These are phyloP conservation scores for Irpex lacteus DNA, from an alignment of 1,284 basidiomycete species.

Conservation along the genomic window DNA sequence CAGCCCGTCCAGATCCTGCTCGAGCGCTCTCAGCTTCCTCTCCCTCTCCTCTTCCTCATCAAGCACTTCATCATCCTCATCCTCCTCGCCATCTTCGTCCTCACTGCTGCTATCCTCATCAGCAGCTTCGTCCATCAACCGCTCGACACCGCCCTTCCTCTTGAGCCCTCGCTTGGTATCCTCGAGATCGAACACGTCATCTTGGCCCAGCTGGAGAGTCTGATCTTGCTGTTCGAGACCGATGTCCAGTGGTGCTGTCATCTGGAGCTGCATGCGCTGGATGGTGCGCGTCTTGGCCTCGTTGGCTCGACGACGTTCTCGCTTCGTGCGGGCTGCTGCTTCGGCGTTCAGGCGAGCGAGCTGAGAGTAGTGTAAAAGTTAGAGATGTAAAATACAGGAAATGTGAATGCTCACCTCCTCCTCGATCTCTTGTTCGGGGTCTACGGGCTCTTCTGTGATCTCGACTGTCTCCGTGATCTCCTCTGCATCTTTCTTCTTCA, in stretches of 20 bases:
- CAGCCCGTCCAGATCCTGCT: constrained; percentile 84
- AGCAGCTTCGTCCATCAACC: constrained; percentile 52
- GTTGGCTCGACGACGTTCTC: constrained; percentile 85
- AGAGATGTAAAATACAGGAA: background rate
- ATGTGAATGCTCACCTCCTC: constrained; percentile 59
- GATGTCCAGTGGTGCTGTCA: constrained; percentile 95
- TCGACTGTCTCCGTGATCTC: constrained; percentile 79
- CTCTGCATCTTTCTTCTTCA: constrained; percentile 67
- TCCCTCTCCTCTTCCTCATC: constrained; percentile 75
- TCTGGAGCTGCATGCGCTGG: constrained; percentile 95
- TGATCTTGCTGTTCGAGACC: constrained; percentile 86
- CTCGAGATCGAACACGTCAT: constrained; percentile 85
- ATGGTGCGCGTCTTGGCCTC: constrained; percentile 88
- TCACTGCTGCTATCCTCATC: constrained; percentile 37
- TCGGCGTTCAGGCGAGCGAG: constrained; percentile 85
- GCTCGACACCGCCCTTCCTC: constrained; percentile 41
- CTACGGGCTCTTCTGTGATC: constrained; percentile 64
- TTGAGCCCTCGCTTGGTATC: constrained; percentile 53
- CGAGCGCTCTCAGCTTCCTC: constrained; percentile 62
- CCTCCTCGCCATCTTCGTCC: constrained; percentile 34
- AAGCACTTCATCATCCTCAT: constrained; percentile 48
- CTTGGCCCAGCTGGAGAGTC: constrained; percentile 66
- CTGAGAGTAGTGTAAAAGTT: constrained; percentile 40
- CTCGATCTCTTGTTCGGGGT: constrained; percentile 87
- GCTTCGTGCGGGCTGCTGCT: constrained; percentile 69